Evolutionary conservation across 345 rosid species (phyloP).

Genomic region (Populus tremula): DNA sequence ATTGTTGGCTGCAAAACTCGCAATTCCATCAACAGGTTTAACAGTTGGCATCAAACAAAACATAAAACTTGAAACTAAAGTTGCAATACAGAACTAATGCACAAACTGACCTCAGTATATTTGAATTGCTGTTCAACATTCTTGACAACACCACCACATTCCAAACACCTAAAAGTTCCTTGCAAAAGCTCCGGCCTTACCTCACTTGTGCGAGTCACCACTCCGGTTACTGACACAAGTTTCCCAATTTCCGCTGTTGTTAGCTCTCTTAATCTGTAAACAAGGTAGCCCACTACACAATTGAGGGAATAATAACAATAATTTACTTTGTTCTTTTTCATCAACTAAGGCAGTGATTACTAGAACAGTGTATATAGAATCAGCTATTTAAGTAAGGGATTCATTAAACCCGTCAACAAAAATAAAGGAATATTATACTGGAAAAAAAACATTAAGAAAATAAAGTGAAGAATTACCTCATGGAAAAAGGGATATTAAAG

Average conservation of each 20-base stretch:
- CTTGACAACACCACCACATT: slow-evolving; percentile 67
- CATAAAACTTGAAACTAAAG: background rate
- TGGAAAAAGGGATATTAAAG: slow-evolving; percentile 73
- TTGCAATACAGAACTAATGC: background rate
- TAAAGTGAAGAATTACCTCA: slow-evolving; percentile 42
- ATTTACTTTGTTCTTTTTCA: background rate
- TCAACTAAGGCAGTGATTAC: background rate
- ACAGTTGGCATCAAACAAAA: background rate
- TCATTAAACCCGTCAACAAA: background rate
- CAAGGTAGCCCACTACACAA: background rate
- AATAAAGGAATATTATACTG: background rate
- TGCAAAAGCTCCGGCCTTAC: slow-evolving; percentile 94
- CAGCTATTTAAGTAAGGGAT: background rate
- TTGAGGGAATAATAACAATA: background rate
- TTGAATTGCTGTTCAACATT: slow-evolving; percentile 95
- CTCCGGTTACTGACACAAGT: slow-evolving; percentile 82
- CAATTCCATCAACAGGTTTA: background rate
- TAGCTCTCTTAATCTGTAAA: slow-evolving; percentile 70
- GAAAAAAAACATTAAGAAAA: background rate
- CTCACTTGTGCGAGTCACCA: slow-evolving; percentile 93
- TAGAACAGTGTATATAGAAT: too few species aligned
- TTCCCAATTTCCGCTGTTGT: slow-evolving; percentile 82
- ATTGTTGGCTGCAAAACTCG: slow-evolving; percentile 65
- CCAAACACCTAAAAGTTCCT: slow-evolving; percentile 87
- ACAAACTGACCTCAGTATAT: slow-evolving; percentile 70